Evolutionary conservation across 2,329 filamentous ascomycete genomes (phyloP).

Genomic region (Hymenoscyphus albidus): DNA sequence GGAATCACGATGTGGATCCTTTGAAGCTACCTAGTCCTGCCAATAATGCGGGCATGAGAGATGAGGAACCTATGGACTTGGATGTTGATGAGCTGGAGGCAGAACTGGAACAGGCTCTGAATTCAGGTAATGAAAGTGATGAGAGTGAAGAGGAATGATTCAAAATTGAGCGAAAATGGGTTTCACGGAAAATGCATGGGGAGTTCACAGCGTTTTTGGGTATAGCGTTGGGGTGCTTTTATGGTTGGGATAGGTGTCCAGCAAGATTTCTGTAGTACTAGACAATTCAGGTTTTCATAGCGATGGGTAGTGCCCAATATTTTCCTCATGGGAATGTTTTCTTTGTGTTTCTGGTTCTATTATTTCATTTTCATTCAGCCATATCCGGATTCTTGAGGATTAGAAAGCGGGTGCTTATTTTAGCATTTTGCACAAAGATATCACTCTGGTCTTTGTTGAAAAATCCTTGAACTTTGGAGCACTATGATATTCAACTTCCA

Average conservation of each 20-base stretch:
- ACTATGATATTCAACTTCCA: neutral
- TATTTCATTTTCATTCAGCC: neutral
- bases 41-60: constrained; percentile 34
- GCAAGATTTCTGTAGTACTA: neutral
- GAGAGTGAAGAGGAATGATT: constrained; percentile 36
- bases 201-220: neutral
- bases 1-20: constrained; percentile 37
- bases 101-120: constrained; percentile 33
- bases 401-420: neutral
- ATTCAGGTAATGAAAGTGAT: constrained; percentile 29
- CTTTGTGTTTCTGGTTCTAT: neutral
- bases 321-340: neutral
- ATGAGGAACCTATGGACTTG: constrained; percentile 32
- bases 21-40: constrained; percentile 54
- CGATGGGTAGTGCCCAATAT: neutral
- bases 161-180: neutral
- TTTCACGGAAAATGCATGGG: neutral
- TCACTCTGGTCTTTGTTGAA: neutral
- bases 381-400: neutral
- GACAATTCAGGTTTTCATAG: neutral
- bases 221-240: neutral
- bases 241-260: neutral
- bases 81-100: constrained; percentile 36
- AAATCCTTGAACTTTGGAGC: neutral
- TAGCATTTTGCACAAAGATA: neutral